Evolutionary conservation across 169 alveolate species (phyloP), one percentile per base, ranked within the genome.

Genomic region (Prorocentrum cordatum): DNA sequence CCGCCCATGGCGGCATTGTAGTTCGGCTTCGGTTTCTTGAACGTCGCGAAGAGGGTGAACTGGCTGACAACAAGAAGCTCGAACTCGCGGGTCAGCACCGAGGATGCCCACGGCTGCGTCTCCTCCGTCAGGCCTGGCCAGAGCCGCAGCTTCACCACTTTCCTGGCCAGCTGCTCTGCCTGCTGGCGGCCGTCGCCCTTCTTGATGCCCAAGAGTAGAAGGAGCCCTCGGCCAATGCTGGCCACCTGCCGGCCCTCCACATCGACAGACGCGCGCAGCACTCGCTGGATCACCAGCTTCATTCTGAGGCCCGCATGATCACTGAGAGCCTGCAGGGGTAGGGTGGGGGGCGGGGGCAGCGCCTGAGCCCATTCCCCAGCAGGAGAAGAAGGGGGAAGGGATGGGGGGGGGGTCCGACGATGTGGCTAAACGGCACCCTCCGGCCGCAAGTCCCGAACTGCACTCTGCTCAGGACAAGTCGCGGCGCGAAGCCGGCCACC

Each of bases 41-140:
- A 75, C 12, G 87, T 75, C 31, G 87, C 87, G 16, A 75, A 75
- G 42, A 75, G 72, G 58, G 87, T 75, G 72, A 75, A 75, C 72
- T 75, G 87, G 38, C 87, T 75, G 72, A 75, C 87, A 39, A 75
- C 87, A 71, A 50, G 33, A 26, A 3, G 18, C 31, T 50, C 62
- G 7, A 7, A 27, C 31, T 6, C 62, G 31, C n/a, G 62, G 24
- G 62, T 22, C 18, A 27, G 20, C 31, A 18, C 62, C 62, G 62
- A 50, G n/a, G 62, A 50, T 50, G 62, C 62, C 62, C 62, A 50
- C 9, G 62, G 31, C 62, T 50, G 18, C 24, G 62, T 50, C n/a
- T 27, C 62, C 1, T 50, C 62, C 62, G 31, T 50, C 72, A 38
- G 27, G 72, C 45, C 72, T 0, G 27, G 45, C 72, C 72, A 62